Evolutionary conservation across 2,329 filamentous ascomycete species (phyloP).

Genomic region (Claviceps sp.): DNA sequence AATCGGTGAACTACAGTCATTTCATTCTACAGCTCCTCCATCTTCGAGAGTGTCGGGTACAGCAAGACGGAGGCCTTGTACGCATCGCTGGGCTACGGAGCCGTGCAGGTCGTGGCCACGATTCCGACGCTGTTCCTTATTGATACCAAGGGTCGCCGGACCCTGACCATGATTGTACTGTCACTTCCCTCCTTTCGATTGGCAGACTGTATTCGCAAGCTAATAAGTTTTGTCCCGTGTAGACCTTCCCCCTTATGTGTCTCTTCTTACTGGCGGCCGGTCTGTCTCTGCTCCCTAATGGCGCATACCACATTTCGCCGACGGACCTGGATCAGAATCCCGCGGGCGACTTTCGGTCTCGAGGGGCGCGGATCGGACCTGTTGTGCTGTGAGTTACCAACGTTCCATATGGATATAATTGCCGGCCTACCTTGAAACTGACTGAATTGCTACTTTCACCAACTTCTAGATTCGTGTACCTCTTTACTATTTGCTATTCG

Average conservation of each 20-base stretch:
- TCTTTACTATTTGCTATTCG: conserved; percentile 16
- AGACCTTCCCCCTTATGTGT: conserved; percentile 17
- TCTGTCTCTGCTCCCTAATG: conserved; percentile 11
- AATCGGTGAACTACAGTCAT: conserved; percentile 30
- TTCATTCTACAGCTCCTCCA: conserved; percentile 53
- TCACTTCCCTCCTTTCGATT: not conserved
- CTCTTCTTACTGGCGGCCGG: conserved; percentile 15
- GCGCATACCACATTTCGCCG: conserved; percentile 9
- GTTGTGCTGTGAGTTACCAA: conserved; percentile 8
- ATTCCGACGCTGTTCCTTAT: conserved; percentile 19
- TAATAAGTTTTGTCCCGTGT: not conserved
- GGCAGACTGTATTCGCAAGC: not conserved
- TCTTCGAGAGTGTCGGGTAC: conserved; percentile 42
- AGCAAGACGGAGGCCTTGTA: conserved; percentile 32
- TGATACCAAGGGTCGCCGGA: conserved; percentile 16
- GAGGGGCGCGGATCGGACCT: conserved; percentile 10
- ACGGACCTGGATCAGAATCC: conserved; percentile 6
- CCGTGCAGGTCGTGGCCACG: conserved; percentile 31
- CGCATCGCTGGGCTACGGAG: conserved; percentile 28
- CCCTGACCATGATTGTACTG: conserved; percentile 12
- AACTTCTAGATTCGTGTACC: conserved; percentile 13
- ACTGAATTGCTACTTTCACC: not conserved
- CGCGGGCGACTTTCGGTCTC: conserved; percentile 6
- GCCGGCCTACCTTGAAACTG: not conserved
- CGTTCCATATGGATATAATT: not conserved